These are phyloP conservation scores for Penicillium paradoxum DNA, from an alignment of 495 filamentous ascomycete species.

Conservation along the genomic window DNA sequence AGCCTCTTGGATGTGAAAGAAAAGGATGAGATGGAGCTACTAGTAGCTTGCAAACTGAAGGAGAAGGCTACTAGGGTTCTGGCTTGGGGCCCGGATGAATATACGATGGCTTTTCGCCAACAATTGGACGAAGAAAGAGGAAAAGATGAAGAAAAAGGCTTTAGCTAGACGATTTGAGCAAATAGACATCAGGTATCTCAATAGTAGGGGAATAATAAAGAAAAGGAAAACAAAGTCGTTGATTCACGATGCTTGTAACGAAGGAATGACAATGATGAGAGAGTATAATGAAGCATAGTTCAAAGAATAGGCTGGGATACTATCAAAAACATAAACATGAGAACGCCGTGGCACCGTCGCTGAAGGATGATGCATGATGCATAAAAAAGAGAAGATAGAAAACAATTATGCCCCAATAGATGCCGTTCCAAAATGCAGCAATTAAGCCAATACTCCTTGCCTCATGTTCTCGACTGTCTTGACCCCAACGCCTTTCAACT, in stretches of 20 bases:
- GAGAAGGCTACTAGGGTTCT: no score
- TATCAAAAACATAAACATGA: constrained; percentile 8
- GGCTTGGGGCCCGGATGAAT: background rate
- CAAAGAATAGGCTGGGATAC: background rate
- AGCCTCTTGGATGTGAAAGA: no score
- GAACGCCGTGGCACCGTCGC: constrained; percentile 40
- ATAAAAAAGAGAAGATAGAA: constrained; percentile 15
- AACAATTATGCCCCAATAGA: constrained; percentile 13
- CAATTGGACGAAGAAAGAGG: background rate
- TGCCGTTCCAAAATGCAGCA: constrained; percentile 13
- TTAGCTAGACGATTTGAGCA: background rate
- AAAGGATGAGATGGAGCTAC: no score
- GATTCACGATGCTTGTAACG: background rate
- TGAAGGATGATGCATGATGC: constrained; percentile 32
- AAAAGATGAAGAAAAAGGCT: background rate
- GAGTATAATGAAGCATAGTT: background rate
- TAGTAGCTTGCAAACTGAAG: no score
- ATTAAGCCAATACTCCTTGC: constrained; percentile 39
- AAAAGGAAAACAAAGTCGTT: background rate
- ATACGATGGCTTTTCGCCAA: background rate
- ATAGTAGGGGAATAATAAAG: no score
- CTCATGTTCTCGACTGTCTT: constrained; percentile 54
- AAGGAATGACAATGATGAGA: background rate
- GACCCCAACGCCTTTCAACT: constrained; percentile 46
- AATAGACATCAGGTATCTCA: no score